Conservation (phyloP, 257 asterid genomes). For the Rehmannia glutinosa region DNA sequence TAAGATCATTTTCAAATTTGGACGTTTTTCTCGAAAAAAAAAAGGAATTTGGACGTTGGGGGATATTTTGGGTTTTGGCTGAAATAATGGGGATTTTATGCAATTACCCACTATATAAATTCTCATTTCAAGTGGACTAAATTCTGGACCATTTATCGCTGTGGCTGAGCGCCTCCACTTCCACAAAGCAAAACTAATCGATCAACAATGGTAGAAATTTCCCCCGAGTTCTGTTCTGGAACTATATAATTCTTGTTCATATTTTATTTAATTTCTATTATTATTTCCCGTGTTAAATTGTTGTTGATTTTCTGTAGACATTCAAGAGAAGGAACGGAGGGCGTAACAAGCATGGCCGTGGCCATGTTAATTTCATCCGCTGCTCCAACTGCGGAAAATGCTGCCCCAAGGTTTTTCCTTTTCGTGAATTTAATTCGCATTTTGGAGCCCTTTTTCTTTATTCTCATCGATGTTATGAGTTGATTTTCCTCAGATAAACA, state of each 20-base stretch:
- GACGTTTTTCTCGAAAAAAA: too few species aligned
- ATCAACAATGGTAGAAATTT: conserved; percentile 16
- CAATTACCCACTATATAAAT: too few species aligned
- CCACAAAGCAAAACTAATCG: conserved; percentile 1
- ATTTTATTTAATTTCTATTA: neutral
- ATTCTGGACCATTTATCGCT: conserved; percentile 11
- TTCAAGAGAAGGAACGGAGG: conserved; percentile 70
- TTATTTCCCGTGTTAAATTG: neutral
- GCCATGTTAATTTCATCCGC: conserved; percentile 58
- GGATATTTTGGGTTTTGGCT: too few species aligned
- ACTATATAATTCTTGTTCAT: neutral
- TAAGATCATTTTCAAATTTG: too few species aligned
- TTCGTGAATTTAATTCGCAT: too few species aligned
- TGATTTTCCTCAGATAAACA: too few species aligned
- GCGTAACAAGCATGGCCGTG: conserved; percentile 76
- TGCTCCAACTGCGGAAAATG: conserved; percentile 72
- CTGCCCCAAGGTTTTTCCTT: conserved; percentile 52
- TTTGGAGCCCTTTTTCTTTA: too few species aligned
- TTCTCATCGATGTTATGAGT: too few species aligned
- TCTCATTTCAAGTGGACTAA: too few species aligned
- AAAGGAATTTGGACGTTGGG: too few species aligned
- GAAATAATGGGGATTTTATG: too few species aligned
- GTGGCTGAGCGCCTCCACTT: conserved; percentile 23
- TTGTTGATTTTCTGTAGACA: conserved; percentile 20
- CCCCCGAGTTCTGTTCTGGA: neutral